A percentile compares a stretch with the other conserved stretches of the same genome.
phyloP scores from a whole-genome alignment of 2,329 filamentous ascomycete species.

The Talaromyces sp. region DNA sequence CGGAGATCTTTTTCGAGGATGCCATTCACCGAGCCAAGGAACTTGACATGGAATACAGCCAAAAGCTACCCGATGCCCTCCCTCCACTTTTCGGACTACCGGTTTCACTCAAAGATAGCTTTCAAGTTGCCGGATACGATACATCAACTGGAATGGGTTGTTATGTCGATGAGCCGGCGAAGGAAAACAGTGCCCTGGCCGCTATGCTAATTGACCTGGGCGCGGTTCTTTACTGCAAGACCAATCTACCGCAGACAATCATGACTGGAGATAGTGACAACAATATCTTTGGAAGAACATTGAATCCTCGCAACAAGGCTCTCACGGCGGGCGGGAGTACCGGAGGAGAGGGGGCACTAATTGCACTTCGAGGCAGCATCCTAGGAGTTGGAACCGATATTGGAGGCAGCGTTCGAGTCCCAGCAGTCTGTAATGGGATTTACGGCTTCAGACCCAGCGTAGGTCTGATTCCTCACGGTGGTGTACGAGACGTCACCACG shows the following conservation, averaged over 20 bases:
- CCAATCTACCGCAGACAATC: slow-evolving; percentile 59
- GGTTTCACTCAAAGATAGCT: slow-evolving; percentile 36
- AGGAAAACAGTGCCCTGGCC: slow-evolving; percentile 22
- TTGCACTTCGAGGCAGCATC: slow-evolving; percentile 33
- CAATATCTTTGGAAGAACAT: slow-evolving; percentile 27
- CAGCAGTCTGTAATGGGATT: slow-evolving; percentile 31
- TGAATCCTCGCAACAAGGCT: slow-evolving; percentile 29
- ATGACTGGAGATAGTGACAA: slow-evolving; percentile 48
- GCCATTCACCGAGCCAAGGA: slow-evolving; percentile 37
- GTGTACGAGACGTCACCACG: slow-evolving; percentile 26
- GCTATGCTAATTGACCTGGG: slow-evolving; percentile 29
- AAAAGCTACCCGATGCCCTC: background rate
- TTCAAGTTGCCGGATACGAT: slow-evolving; percentile 44
- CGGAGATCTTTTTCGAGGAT: slow-evolving; percentile 36
- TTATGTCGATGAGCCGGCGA: slow-evolving; percentile 10
- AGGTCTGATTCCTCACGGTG: slow-evolving; percentile 28
- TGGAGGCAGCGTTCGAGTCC: slow-evolving; percentile 33
- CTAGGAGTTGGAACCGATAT: slow-evolving; percentile 35
- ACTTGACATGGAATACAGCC: slow-evolving; percentile 2
- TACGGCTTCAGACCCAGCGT: slow-evolving; percentile 37
- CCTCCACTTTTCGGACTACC: slow-evolving; percentile 40
- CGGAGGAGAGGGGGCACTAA: slow-evolving; percentile 36
- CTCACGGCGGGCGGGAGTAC: slow-evolving; percentile 30
- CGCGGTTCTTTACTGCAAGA: slow-evolving; percentile 55
- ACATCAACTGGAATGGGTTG: slow-evolving; percentile 47